A percentile compares a stretch with the other conserved stretches of the same genome.
Evolutionary conservation across 495 filamentous ascomycete genomes (phyloP).

Genomic region (Aspergillus haitiensis): DNA sequence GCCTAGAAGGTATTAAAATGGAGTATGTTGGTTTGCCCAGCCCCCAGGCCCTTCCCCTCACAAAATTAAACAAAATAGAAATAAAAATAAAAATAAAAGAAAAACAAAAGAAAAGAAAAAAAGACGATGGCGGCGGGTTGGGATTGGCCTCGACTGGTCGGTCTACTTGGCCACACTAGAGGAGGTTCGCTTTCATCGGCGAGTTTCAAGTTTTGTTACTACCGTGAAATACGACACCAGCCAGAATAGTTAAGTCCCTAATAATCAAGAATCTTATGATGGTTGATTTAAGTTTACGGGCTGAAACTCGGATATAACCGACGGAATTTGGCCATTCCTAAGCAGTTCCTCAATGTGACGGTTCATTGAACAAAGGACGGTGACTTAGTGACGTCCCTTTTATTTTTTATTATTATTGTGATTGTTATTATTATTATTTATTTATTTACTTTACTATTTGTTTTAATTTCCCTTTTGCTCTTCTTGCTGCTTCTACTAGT

Average conservation of each 20-base stretch:
- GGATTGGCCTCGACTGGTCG: neutral
- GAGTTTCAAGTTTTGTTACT: neutral
- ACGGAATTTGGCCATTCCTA: neutral
- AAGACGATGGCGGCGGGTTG: neutral
- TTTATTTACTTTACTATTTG: too few species aligned
- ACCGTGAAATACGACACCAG: neutral
- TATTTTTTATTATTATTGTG: neutral
- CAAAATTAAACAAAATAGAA: too few species aligned
- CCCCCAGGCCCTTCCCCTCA: too few species aligned
- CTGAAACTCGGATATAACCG: neutral
- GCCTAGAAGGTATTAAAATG: too few species aligned
- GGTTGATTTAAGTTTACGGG: too few species aligned
- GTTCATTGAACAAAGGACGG: neutral
- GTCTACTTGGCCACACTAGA: neutral
- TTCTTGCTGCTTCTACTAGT: conserved; percentile 17
- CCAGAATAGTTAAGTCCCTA: neutral
- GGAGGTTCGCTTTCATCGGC: neutral
- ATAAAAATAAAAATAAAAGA: too few species aligned
- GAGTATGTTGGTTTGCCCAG: too few species aligned
- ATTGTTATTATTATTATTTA: neutral
- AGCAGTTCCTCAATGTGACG: neutral
- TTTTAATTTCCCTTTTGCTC: conserved; percentile 9
- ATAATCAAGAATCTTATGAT: too few species aligned
- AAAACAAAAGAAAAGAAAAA: too few species aligned
- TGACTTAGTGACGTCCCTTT: neutral